Base-by-base conservation (phyloP, 768 basidiomycete genomes). In the Suillus alpinus region DNA sequence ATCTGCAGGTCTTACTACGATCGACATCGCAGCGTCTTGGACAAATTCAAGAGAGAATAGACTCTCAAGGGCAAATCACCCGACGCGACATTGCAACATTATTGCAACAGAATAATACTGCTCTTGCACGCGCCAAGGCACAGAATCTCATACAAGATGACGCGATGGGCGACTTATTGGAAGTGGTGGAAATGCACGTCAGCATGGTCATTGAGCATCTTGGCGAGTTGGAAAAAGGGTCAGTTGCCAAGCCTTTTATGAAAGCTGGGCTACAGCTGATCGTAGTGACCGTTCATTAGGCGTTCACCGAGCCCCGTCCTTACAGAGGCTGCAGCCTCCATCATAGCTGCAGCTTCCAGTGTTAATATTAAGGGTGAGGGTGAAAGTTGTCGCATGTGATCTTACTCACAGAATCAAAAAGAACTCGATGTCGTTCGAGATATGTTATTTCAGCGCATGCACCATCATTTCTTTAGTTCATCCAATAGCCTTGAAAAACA, bases 121-220 rank as follows among this genome's bases (percentile, higher is more conserved):
- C 76, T 16, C 72, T 89, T 34, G 91, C 91, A 13, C 83, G 89
- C 51, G 80, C 83, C n/a, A 91, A 90, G 75, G 87, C 87, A 1
- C 86, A 87, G 69, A 85, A 81, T 66, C 70, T 88, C 52, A 81
- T 89, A 29, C 76, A 81, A 43, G 87, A 89, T 51, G 89, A 91
- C 66, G 74, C 77, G 9, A 76, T 80, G 62, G 82, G 80, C 9
- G 86, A 88, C 66, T 66, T 90, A n/a, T 66, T 90, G 61, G 87
- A 86, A 70, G 77, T 80, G 31, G 59, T 92, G 61, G 88, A 86
- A 71, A 85, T 85, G 81, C 78, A 88, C 65, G 74, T 90, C 36
- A 85, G 86, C n/a, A 75, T 82, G 23, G 66, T 91, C 20, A 69
- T 87, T 31, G 83, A 85, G 62, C 83, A 82, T 68, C 79, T 85